phyloP scores from a whole-genome alignment of 2,329 filamentous ascomycete species.

The Sclerotinia borealis region DNA sequence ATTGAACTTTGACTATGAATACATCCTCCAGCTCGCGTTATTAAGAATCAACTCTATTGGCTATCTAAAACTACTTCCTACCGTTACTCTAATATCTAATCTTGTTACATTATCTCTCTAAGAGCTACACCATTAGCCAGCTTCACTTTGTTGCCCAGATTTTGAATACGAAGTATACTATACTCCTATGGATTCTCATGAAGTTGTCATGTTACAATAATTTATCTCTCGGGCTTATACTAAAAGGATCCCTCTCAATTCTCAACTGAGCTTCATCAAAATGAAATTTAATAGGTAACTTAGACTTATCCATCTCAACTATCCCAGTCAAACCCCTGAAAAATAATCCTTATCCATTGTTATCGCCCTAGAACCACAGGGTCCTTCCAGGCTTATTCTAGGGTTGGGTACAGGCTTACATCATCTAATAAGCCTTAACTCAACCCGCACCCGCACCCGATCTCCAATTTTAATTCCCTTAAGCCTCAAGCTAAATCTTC shows the following conservation, averaged over 20 bases:
- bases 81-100: neutral
- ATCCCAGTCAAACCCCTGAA: neutral
- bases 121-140: neutral
- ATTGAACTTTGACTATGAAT: neutral
- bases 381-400: neutral
- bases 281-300: neutral
- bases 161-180: neutral
- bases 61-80: neutral
- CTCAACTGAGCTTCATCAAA: neutral
- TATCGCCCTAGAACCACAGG: neutral
- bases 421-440: neutral
- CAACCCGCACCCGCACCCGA: neutral
- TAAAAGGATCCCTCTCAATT: too few species aligned
- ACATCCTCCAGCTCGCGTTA: neutral
- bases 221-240: too few species aligned
- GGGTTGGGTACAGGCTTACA: neutral
- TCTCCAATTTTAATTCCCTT: neutral
- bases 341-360: neutral
- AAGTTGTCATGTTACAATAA: too few species aligned
- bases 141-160: neutral
- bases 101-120: neutral
- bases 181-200: neutral
- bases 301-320: too few species aligned
- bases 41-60: neutral
- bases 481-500: neutral